Conservation (phyloP, 2,329 filamentous ascomycete genomes). For the Leptographium galeiforme region DNA sequence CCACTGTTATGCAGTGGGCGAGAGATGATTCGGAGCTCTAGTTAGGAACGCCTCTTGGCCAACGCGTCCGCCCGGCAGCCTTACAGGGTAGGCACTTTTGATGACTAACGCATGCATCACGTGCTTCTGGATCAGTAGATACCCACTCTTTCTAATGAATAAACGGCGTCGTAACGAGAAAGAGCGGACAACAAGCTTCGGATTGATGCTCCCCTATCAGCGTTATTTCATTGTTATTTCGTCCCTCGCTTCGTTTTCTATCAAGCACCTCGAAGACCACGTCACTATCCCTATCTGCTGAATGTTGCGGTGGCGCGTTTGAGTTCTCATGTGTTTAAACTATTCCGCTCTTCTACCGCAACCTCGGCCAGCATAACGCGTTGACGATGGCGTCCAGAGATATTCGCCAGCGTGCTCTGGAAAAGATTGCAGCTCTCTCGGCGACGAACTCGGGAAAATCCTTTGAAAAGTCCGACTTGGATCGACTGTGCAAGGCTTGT, state of each 20-base stretch:
- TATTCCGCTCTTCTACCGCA: neutral
- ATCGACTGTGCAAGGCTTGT: constrained; percentile 46
- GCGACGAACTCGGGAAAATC: constrained; percentile 37
- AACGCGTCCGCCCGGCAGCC: constrained; percentile 34
- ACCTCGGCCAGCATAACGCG: neutral
- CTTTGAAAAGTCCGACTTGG: constrained; percentile 50
- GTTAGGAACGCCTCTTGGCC: neutral
- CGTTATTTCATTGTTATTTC: neutral
- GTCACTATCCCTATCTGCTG: neutral
- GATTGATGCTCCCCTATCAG: neutral
- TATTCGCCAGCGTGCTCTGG: constrained; percentile 47
- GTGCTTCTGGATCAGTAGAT: neutral
- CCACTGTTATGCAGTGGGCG: constrained; percentile 6
- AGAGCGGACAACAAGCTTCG: neutral
- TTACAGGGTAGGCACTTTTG: constrained; percentile 29
- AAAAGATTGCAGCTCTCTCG: constrained; percentile 52
- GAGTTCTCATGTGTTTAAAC: neutral
- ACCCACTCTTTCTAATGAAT: neutral
- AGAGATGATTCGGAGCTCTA: constrained; percentile 1
- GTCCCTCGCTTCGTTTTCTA: neutral
- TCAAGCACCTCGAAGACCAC: neutral
- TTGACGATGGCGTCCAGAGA: constrained; percentile 32
- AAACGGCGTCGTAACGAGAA: neutral
- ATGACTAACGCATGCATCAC: constrained; percentile 24
- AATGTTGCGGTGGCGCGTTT: neutral